Conservation (phyloP, 2,329 filamentous ascomycete species). For the Cladophialophora chaetospira region DNA sequence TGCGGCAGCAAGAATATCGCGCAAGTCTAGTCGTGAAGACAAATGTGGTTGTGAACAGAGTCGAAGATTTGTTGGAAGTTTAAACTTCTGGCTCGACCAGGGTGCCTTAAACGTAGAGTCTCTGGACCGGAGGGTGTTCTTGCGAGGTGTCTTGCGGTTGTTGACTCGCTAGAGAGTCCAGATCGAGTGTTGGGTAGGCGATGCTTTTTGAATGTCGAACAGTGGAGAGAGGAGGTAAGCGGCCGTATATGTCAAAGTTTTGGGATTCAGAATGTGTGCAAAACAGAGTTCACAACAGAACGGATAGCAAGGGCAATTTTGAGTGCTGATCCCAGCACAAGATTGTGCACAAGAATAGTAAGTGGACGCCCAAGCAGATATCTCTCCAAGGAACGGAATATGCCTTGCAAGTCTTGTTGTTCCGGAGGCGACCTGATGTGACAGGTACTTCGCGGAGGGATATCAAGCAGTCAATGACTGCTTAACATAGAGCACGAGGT, state of each 20-base stretch:
- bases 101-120: too few relatives aligned
- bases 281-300: background rate
- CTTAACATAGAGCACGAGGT: conserved; percentile 9
- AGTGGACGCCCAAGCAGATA: conserved; percentile 3
- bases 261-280: too few relatives aligned
- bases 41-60: too few relatives aligned
- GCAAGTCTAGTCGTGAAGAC: too few relatives aligned
- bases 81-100: background rate
- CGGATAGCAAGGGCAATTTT: background rate
- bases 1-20: too few relatives aligned
- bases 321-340: background rate
- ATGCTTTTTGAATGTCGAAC: too few relatives aligned
- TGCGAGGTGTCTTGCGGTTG: too few relatives aligned
- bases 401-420: background rate
- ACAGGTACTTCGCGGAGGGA: background rate
- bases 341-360: background rate
- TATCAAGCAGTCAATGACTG: conserved; percentile 4
- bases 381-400: background rate
- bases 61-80: background rate
- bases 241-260: too few relatives aligned
- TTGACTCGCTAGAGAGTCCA: too few relatives aligned
- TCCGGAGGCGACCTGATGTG: background rate
- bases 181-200: too few relatives aligned
- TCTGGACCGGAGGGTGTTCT: too few relatives aligned
- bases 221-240: too few relatives aligned